Percentiles rank a stretch among this genome's conserved stretches.
phyloP scores from a whole-genome alignment of 148 eudicot species.

The Bassia scoparia region DNA sequence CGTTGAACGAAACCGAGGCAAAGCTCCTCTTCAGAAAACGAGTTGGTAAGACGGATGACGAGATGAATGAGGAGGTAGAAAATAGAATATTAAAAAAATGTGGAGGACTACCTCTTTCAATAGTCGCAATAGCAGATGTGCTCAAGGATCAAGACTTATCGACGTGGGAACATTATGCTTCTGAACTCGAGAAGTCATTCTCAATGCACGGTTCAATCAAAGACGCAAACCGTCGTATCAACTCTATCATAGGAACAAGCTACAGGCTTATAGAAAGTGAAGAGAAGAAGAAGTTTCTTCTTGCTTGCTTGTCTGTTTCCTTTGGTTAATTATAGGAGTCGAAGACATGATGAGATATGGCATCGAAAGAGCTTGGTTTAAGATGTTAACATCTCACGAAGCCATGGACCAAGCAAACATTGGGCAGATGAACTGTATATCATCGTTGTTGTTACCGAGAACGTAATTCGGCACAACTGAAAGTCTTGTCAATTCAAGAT shows the following conservation, averaged over 20 bases:
- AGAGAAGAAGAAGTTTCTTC: conserved; percentile 18
- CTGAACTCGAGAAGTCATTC: conserved; percentile 7
- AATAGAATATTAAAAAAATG: conserved; percentile 5
- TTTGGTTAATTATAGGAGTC: background rate
- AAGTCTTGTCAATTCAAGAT: conserved; percentile 27
- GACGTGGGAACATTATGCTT: conserved; percentile 4
- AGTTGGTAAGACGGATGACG: background rate
- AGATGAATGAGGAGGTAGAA: background rate
- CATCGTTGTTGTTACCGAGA: conserved; percentile 14
- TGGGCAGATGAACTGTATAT: conserved; percentile 24
- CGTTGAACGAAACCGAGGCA: background rate
- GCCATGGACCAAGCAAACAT: conserved; percentile 15
- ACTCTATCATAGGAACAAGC: conserved; percentile 15
- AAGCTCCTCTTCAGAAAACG: background rate
- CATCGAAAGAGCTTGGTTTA: conserved; percentile 18
- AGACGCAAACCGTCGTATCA: background rate
- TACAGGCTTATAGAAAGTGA: conserved; percentile 21
- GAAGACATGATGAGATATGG: conserved; percentile 24
- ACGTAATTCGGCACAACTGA: too few relatives aligned
- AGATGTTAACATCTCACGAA: background rate
- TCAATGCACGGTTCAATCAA: background rate
- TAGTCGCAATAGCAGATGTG: background rate
- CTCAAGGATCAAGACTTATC: conserved; percentile 5
- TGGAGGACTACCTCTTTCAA: conserved; percentile 22
- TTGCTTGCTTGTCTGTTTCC: conserved; percentile 24